Percentiles rank a stretch among this genome's conserved stretches.
Evolutionary conservation across 2,329 filamentous ascomycete genomes (phyloP).

Genomic region (Exophiala bonariae): DNA sequence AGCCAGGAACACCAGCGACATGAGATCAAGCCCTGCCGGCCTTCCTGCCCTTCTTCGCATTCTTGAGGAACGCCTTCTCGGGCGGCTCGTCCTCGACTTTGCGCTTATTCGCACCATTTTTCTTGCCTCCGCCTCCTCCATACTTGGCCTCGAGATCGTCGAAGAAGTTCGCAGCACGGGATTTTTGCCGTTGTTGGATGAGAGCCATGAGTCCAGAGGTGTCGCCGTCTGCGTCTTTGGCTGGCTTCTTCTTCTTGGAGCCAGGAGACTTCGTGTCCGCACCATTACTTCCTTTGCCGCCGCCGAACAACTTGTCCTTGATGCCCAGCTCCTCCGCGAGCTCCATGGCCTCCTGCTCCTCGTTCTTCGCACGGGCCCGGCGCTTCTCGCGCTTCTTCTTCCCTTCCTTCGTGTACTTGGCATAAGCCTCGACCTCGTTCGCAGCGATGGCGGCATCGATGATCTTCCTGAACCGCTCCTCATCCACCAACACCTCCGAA

Average conservation of each 20-base stretch:
- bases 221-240: conserved; percentile 38
- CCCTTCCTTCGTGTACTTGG: conserved; percentile 72
- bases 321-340: conserved; percentile 74
- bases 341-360: conserved; percentile 72
- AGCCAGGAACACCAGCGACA: not conserved
- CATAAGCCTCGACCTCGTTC: conserved; percentile 66
- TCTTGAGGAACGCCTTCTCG: conserved; percentile 62
- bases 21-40: conserved; percentile 9
- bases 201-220: conserved; percentile 60
- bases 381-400: conserved; percentile 62
- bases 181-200: conserved; percentile 46
- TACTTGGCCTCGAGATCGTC: conserved; percentile 79
- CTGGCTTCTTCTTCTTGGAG: conserved; percentile 46
- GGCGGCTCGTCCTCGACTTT: conserved; percentile 55
- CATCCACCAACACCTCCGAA: conserved; percentile 78
- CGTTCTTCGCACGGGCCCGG: conserved; percentile 62
- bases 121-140: conserved; percentile 23
- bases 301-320: conserved; percentile 66
- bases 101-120: conserved; percentile 43
- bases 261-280: conserved; percentile 51
- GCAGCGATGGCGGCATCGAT: conserved; percentile 77
- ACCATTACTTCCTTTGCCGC: conserved; percentile 30
- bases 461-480: conserved; percentile 77
- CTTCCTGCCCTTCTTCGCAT: conserved; percentile 34
- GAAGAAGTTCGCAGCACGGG: conserved; percentile 60